Evolutionary conservation across 176 grass and related monocot genomes (phyloP).

Genomic region (Phyllostachys edulis): DNA sequence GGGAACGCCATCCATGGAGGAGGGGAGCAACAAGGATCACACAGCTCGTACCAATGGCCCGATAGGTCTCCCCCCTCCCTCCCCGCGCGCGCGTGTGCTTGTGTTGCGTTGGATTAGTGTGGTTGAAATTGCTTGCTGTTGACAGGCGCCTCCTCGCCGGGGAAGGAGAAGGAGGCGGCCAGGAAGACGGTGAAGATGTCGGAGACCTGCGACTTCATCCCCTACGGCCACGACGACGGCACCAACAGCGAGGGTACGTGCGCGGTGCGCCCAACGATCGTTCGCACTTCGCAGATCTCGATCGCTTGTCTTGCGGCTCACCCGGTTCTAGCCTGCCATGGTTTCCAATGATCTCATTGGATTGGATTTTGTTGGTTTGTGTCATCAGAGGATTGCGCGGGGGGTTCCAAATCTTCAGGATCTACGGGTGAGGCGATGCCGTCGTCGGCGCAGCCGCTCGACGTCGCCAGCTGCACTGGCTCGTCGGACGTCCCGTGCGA

Average conservation of each 20-base stretch:
- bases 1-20: background rate
- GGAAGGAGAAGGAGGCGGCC: background rate
- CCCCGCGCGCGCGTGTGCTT: too few relatives aligned
- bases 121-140: background rate
- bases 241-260: slow-evolving; percentile 13
- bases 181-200: slow-evolving; percentile 52
- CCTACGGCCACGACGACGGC: background rate
- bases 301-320: background rate
- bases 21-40: background rate
- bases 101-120: background rate
- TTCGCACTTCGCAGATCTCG: background rate
- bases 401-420: background rate
- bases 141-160: background rate
- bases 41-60: background rate
- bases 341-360: background rate
- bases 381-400: background rate
- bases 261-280: background rate
- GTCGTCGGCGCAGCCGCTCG: background rate
- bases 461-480: background rate
- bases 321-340: background rate
- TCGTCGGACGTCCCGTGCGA: slow-evolving; percentile 33
- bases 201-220: slow-evolving; percentile 38
- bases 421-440: background rate
- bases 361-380: too few relatives aligned
- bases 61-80: background rate